Conservation (phyloP, 805 yeast genomes). For the Metschnikowia chrysomelidarum region DNA sequence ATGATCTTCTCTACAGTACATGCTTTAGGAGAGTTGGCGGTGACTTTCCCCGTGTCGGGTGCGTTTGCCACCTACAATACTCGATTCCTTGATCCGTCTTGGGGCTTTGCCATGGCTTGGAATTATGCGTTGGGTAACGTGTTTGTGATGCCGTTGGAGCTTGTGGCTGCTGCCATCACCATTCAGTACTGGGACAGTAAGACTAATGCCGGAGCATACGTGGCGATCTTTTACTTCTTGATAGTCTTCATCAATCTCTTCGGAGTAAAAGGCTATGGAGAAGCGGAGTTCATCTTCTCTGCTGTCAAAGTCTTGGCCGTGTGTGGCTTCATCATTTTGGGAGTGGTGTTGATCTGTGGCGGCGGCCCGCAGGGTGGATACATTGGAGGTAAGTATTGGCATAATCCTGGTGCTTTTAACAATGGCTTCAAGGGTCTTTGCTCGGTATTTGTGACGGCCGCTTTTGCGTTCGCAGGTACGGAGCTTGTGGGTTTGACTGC, state of each 20-base stretch:
- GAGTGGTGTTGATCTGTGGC: constrained; percentile 52
- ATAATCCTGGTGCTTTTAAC: constrained; percentile 35
- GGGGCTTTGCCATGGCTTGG: constrained; percentile 74
- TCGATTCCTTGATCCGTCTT: constrained; percentile 63
- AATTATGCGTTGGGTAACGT: constrained; percentile 55
- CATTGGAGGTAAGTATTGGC: constrained; percentile 40
- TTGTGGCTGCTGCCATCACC: constrained; percentile 60
- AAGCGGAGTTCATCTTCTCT: constrained; percentile 65
- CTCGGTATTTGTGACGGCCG: constrained; percentile 41
- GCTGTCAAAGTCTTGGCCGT: constrained; percentile 61
- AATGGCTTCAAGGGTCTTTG: constrained; percentile 38
- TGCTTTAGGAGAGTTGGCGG: constrained; percentile 50
- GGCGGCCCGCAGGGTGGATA: constrained; percentile 41
- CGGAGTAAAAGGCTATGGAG: constrained; percentile 38
- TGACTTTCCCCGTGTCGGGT: constrained; percentile 50
- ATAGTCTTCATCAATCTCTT: constrained; percentile 30
- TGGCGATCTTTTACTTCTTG: constrained; percentile 51
- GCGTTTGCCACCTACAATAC: constrained; percentile 56
- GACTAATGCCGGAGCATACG: constrained; percentile 56
- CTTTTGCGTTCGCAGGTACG: constrained; percentile 43
- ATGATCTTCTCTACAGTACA: constrained; percentile 35
- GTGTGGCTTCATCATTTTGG: constrained; percentile 55
- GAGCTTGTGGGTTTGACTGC: constrained; percentile 42
- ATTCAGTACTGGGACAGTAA: constrained; percentile 50
- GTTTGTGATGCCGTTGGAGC: constrained; percentile 62